Conservation (phyloP, 163 green algal genomes). For the Volvox carteri region DNA sequence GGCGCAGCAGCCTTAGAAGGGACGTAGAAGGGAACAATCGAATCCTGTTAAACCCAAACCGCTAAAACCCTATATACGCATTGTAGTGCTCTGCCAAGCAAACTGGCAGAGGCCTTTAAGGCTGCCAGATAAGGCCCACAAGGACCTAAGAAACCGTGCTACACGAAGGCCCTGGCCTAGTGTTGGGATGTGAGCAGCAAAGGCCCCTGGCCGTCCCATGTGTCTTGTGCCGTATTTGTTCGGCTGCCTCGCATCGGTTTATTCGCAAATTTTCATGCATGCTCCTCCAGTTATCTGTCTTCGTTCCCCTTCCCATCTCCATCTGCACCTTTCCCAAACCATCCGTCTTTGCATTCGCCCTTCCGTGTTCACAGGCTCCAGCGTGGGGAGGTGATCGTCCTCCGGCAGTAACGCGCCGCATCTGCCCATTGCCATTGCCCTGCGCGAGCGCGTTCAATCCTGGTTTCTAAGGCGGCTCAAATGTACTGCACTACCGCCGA, state of each 20-base stretch:
- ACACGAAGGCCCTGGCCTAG: not conserved
- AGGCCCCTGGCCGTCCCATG: not conserved
- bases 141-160: too few relatives aligned
- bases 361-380: slow-evolving; percentile 43
- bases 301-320: not conserved
- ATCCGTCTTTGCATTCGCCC: not conserved
- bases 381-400: slow-evolving; percentile 62
- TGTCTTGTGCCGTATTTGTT: not conserved
- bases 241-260: not conserved
- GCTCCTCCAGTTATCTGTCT: not conserved
- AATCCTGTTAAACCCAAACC: not conserved
- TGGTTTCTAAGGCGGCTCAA: too few relatives aligned
- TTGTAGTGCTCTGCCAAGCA: not conserved
- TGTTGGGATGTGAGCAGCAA: not conserved
- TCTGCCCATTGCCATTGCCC: too few relatives aligned
- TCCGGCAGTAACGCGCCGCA: slow-evolving; percentile 47
- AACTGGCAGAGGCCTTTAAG: not conserved
- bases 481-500: too few relatives aligned
- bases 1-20: too few relatives aligned
- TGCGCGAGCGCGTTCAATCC: too few relatives aligned
- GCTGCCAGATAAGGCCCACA: not conserved
- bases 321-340: not conserved
- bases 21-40: too few relatives aligned
- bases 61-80: not conserved
- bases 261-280: not conserved